Conservation (phyloP, 495 filamentous ascomycete species). For the Penicillium cosmopolitanum region DNA sequence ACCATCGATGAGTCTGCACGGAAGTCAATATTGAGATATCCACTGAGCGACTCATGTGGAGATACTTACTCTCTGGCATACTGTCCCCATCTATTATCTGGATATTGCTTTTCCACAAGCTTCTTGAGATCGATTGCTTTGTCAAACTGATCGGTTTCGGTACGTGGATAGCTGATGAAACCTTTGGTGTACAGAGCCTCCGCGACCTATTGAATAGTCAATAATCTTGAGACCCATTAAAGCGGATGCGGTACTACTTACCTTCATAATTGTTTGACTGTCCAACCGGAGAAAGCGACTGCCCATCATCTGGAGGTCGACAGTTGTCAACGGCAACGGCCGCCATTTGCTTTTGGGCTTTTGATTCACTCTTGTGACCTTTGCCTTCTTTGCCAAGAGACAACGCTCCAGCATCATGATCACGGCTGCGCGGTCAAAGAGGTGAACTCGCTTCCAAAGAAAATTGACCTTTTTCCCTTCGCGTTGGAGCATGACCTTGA, state of each 20-base stretch:
- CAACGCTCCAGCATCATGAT: slow-evolving; percentile 85
- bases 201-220: slow-evolving; percentile 61
- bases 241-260: slow-evolving; percentile 76
- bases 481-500: slow-evolving; percentile 78
- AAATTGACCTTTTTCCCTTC: slow-evolving; percentile 84
- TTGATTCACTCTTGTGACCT: slow-evolving; percentile 78
- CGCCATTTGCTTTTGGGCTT: slow-evolving; percentile 95
- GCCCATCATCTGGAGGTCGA: slow-evolving; percentile 98
- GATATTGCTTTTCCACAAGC: slow-evolving; percentile 82
- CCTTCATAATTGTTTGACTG: slow-evolving; percentile 84
- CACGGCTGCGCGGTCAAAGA: slow-evolving; percentile 87
- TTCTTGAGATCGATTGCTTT: slow-evolving; percentile 81
- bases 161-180: slow-evolving; percentile 95
- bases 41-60: not conserved
- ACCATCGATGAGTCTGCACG: slow-evolving; percentile 66
- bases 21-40: not conserved
- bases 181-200: slow-evolving; percentile 92
- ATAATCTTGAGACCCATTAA: slow-evolving; percentile 74
- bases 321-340: slow-evolving; percentile 89
- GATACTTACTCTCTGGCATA: slow-evolving; percentile 68
- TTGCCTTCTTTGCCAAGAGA: slow-evolving; percentile 72
- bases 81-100: slow-evolving; percentile 73
- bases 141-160: slow-evolving; percentile 96
- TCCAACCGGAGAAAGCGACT: slow-evolving; percentile 82
- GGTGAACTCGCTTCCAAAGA: slow-evolving; percentile 75